Conservation (phyloP, 2,329 filamentous ascomycete species). For the Phoma sp. region DNA sequence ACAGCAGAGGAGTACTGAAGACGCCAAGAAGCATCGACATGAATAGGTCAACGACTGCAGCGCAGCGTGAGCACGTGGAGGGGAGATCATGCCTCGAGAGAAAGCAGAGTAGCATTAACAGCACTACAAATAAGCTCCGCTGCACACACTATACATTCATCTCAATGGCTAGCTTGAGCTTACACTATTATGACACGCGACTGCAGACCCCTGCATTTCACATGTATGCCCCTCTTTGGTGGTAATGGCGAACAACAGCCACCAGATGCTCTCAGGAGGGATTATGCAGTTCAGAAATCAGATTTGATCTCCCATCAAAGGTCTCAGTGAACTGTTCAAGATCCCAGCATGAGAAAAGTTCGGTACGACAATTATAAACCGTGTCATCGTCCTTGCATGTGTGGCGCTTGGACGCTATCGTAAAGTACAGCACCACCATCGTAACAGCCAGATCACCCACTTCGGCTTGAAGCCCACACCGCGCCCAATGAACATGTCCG, state of each 20-base stretch:
- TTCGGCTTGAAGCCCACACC: slow-evolving; percentile 23
- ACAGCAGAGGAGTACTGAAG: too few relatives aligned
- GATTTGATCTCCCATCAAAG: too few relatives aligned
- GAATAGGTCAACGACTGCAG: too few relatives aligned
- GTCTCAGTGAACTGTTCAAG: too few relatives aligned
- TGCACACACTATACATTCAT: background rate
- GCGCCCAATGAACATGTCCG: slow-evolving; percentile 17
- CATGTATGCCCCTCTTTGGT: slow-evolving; percentile 20
- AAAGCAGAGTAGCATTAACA: too few relatives aligned
- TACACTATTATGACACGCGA: slow-evolving; percentile 11
- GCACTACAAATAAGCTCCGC: background rate
- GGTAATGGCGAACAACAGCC: background rate
- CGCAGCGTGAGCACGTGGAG: too few relatives aligned
- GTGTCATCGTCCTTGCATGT: slow-evolving; percentile 1
- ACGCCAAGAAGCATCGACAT: too few relatives aligned
- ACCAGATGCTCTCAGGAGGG: background rate
- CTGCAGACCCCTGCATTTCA: slow-evolving; percentile 19
- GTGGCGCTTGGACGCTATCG: slow-evolving; percentile 14
- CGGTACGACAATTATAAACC: background rate
- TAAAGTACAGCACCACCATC: slow-evolving; percentile 32
- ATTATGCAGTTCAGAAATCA: background rate
- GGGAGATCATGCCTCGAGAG: too few relatives aligned
- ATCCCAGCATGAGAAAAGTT: too few relatives aligned
- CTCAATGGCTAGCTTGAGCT: background rate
- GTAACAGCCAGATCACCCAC: slow-evolving; percentile 44